Conservation (phyloP, 306 rosid genomes). For the Canavalia gladiata region DNA sequence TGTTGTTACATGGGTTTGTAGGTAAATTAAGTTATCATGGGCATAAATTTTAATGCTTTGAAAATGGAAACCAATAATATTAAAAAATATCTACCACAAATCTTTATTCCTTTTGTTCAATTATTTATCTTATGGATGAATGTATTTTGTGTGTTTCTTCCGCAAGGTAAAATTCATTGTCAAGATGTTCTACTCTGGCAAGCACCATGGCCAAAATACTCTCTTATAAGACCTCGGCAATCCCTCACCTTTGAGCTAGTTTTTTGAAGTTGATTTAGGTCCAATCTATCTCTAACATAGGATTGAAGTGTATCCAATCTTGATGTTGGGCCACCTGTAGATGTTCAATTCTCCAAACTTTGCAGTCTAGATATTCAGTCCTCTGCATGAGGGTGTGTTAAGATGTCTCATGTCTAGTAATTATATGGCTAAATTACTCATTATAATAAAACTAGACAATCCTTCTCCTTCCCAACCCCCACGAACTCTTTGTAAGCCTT, state of each 20-base stretch:
- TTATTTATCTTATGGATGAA: not conserved
- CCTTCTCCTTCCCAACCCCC: too few species aligned
- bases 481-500: too few species aligned
- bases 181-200: not conserved
- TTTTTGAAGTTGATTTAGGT: not conserved
- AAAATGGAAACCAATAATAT: not conserved
- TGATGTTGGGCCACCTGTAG: too few species aligned
- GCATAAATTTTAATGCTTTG: not conserved
- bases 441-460: too few species aligned
- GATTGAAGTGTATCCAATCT: too few species aligned
- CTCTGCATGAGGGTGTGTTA: too few species aligned
- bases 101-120: not conserved
- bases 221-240: not conserved
- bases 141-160: not conserved
- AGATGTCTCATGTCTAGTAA: too few species aligned
- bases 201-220: not conserved
- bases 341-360: too few species aligned
- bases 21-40: not conserved
- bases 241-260: not conserved
- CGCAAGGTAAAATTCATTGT: not conserved
- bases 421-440: too few species aligned
- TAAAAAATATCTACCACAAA: not conserved
- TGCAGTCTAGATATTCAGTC: too few species aligned
- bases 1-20: not conserved
- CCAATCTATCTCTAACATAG: not conserved